A percentile compares a stretch with the other conserved stretches of the same genome.
Evolutionary conservation across 2,329 filamentous ascomycete genomes (phyloP).

Genomic region (Alternaria sp.): DNA sequence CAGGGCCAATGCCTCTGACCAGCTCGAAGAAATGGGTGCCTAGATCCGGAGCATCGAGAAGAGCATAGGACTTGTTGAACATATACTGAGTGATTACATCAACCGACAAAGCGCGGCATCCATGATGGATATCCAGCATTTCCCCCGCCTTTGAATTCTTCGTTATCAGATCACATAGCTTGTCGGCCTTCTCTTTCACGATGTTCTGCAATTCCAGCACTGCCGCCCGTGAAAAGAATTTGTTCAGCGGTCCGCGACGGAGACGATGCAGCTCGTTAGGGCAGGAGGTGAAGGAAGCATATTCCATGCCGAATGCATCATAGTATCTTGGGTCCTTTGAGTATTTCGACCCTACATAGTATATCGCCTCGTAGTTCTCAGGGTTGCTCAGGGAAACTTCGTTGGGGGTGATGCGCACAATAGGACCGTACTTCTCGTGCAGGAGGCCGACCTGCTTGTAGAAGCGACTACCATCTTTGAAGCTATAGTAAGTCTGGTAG

Average conservation of each 20-base stretch:
- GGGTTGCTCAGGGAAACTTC: not conserved
- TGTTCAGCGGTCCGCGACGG: not conserved
- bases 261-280: slow-evolving; percentile 10
- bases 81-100: no score
- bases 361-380: not conserved
- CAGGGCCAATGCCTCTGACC: no score
- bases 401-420: slow-evolving; percentile 16
- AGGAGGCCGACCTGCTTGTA: not conserved
- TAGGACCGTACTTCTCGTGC: slow-evolving; percentile 10
- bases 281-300: slow-evolving; percentile 4
- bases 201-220: no score
- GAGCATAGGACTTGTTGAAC: no score
- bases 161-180: no score
- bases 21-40: no score
- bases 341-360: not conserved
- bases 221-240: no score
- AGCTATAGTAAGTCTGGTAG: not conserved
- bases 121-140: no score
- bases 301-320: slow-evolving; percentile 5
- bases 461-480: slow-evolving; percentile 9
- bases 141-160: no score
- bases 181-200: no score
- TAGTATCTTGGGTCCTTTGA: not conserved
- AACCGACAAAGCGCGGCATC: no score
- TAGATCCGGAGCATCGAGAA: no score